Evolutionary conservation across 2,329 filamentous ascomycete genomes (phyloP).

Genomic region (Calonectria hawksworthii): DNA sequence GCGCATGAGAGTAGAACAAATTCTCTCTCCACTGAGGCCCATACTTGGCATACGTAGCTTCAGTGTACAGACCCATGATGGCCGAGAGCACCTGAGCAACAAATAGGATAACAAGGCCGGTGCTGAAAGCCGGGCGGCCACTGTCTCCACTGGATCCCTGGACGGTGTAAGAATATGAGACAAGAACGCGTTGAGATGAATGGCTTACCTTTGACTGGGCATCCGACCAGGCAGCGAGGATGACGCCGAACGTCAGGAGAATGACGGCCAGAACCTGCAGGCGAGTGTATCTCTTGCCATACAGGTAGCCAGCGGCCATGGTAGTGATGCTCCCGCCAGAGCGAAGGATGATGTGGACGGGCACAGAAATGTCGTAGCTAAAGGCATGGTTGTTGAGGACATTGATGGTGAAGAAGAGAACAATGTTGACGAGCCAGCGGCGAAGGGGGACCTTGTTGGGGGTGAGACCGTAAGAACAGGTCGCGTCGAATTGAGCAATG

Average conservation of each 20-base stretch:
- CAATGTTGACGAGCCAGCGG: conserved; percentile 90
- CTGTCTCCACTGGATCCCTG: conserved; percentile 37
- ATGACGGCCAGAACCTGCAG: conserved; percentile 86
- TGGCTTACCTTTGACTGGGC: conserved; percentile 80
- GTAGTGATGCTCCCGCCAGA: conserved; percentile 97
- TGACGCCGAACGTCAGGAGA: conserved; percentile 87
- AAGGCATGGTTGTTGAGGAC: conserved; percentile 98
- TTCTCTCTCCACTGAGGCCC: conserved; percentile 96
- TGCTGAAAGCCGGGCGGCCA: conserved; percentile 55
- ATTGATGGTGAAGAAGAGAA: conserved; percentile 93
- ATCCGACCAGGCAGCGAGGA: conserved; percentile 91
- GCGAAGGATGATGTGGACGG: conserved; percentile 95
- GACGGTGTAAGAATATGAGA: background rate
- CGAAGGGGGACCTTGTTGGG: conserved; percentile 85
- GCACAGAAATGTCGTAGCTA: conserved; percentile 95
- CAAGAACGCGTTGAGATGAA: background rate
- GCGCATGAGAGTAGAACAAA: conserved; percentile 89
- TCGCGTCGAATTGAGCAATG: conserved; percentile 79
- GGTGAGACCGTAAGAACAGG: conserved; percentile 79
- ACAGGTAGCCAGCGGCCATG: conserved; percentile 89
- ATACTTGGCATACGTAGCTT: conserved; percentile 88
- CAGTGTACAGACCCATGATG: conserved; percentile 95
- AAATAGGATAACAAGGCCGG: conserved; percentile 86
- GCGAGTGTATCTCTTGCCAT: conserved; percentile 86
- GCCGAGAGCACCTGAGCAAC: conserved; percentile 91